A percentile compares a stretch with the other conserved stretches of the same genome.
Conservation (phyloP, 169 alveolate genomes). For the Cryptosporidium viatorum region DNA sequence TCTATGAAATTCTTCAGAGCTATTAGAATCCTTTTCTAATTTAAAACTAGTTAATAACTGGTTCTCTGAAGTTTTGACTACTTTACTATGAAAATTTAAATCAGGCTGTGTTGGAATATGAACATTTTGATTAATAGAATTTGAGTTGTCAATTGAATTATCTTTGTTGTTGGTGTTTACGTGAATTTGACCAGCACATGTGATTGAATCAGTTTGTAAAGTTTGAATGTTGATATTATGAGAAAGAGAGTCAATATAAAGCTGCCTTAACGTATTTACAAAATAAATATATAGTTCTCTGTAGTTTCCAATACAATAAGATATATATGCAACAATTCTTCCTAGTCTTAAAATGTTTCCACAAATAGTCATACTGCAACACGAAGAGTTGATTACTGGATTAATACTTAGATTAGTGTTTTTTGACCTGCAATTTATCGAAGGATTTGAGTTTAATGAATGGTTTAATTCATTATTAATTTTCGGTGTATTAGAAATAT, state of each 20-base stretch:
- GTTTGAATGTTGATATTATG: slow-evolving; percentile 1
- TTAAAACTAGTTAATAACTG: neutral
- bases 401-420: neutral
- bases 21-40: neutral
- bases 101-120: neutral
- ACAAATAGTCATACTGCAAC: slow-evolving; percentile 19
- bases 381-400: neutral
- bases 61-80: neutral
- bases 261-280: slow-evolving; percentile 34
- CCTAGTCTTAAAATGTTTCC: slow-evolving; percentile 54
- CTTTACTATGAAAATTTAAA: neutral
- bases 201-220: neutral
- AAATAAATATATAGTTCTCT: slow-evolving; percentile 45
- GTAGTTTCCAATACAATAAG: slow-evolving; percentile 65
- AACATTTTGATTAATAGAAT: neutral
- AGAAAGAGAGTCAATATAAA: slow-evolving; percentile 53
- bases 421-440: neutral
- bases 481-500: neutral
- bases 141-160: neutral
- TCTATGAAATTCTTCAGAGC: neutral
- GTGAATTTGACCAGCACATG: neutral
- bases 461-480: neutral
- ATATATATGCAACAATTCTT: slow-evolving; percentile 61
- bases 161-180: neutral
- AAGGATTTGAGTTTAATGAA: neutral